Evolutionary conservation across 192 early-diverging fungal genomes (phyloP).

Genomic region (Irineochytrium annulatum): DNA sequence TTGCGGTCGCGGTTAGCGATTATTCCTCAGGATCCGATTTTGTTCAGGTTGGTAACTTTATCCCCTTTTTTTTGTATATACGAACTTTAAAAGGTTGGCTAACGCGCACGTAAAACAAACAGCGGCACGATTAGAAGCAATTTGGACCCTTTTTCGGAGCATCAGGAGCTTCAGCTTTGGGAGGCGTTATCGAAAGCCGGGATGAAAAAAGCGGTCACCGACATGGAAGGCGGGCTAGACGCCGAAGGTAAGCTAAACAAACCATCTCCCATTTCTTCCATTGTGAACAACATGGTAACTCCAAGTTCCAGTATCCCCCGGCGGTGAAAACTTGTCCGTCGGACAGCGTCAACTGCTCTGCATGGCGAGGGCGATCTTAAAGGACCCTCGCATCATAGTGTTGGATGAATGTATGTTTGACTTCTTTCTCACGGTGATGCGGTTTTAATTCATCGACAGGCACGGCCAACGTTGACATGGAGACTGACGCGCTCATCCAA

Average conservation of each 20-base stretch:
- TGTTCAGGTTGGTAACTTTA: too few species aligned
- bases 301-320: constrained; percentile 21
- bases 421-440: constrained; percentile 6
- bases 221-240: constrained; percentile 34
- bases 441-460: background rate
- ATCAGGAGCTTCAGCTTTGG: constrained; percentile 44
- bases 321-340: constrained; percentile 40
- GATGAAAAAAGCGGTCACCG: constrained; percentile 36
- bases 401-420: constrained; percentile 31
- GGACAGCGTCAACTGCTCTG: constrained; percentile 52
- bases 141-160: constrained; percentile 49
- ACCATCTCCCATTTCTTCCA: too few species aligned
- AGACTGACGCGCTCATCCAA: constrained; percentile 67
- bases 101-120: too few species aligned
- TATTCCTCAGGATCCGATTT: constrained; percentile 56
- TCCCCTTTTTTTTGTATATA: too few species aligned
- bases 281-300: background rate
- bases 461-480: constrained; percentile 66
- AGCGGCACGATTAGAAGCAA: constrained; percentile 46
- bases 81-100: too few species aligned
- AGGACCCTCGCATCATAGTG: constrained; percentile 21
- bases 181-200: constrained; percentile 30
- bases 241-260: constrained; percentile 13
- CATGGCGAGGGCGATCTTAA: constrained; percentile 47
- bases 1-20: constrained; percentile 35